A percentile compares a stretch with the other conserved stretches of the same genome.
Conservation (phyloP, 805 yeast species). For the Zygosaccharomyces siamensis region DNA sequence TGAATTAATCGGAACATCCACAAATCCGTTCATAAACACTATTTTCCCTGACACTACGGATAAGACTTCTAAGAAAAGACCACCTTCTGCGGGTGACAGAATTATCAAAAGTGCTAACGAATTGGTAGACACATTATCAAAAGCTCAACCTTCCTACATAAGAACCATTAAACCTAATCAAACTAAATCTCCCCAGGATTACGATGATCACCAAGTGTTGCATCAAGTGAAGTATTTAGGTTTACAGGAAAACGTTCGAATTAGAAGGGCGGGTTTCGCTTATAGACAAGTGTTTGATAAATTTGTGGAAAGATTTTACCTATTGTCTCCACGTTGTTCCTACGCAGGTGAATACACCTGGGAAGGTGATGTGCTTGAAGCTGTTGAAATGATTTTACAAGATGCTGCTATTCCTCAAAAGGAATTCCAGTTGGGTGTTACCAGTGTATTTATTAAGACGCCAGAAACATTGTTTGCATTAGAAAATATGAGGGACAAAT, state of each 20-base stretch:
- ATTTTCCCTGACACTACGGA: constrained; percentile 65
- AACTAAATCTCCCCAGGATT: constrained; percentile 83
- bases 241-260: constrained; percentile 92
- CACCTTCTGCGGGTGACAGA: constrained; percentile 95
- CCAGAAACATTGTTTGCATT: constrained; percentile 95
- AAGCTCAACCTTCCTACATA: constrained; percentile 91
- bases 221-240: constrained; percentile 96
- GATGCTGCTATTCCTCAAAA: constrained; percentile 66
- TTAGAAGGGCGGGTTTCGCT: constrained; percentile 98
- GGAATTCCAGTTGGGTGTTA: constrained; percentile 88
- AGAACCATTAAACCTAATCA: constrained; percentile 98
- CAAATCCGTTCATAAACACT: constrained; percentile 53
- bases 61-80: constrained; percentile 68
- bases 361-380: constrained; percentile 55
- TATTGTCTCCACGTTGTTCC: constrained; percentile 82
- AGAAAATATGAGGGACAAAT: constrained; percentile 93
- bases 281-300: constrained; percentile 95
- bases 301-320: constrained; percentile 89
- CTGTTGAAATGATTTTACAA: constrained; percentile 47
- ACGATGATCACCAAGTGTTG: constrained; percentile 80
- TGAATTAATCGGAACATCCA: constrained; percentile 69
- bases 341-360: constrained; percentile 80
- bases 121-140: constrained; percentile 81
- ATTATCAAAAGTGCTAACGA: constrained; percentile 88
- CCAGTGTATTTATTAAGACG: constrained; percentile 90